phyloP scores from a whole-genome alignment of 2,329 filamentous ascomycete species.

The Alternaria sp. region DNA sequence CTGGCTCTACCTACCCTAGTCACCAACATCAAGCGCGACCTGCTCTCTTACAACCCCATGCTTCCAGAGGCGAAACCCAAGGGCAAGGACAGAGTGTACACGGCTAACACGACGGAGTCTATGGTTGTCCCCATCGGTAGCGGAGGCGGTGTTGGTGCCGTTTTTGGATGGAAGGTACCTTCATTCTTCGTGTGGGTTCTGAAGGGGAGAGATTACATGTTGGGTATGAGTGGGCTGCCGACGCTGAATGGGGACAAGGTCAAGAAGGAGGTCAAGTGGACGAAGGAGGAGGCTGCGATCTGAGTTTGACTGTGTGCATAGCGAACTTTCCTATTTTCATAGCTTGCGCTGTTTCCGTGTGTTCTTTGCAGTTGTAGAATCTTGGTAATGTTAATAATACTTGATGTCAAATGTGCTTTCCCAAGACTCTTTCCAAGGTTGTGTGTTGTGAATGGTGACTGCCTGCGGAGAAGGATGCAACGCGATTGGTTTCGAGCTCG shows the following conservation, averaged over 20 bases:
- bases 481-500: slow-evolving; percentile 16
- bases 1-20: slow-evolving; percentile 49
- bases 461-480: slow-evolving; percentile 13
- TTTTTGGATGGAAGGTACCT: slow-evolving; percentile 49
- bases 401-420: not conserved
- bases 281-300: slow-evolving; percentile 29
- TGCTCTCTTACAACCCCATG: slow-evolving; percentile 41
- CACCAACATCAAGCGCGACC: slow-evolving; percentile 56
- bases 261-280: slow-evolving; percentile 36
- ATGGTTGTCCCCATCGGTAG: slow-evolving; percentile 43
- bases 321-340: not conserved
- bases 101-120: slow-evolving; percentile 26
- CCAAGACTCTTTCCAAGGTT: not conserved
- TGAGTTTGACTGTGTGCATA: not conserved
- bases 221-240: slow-evolving; percentile 22
- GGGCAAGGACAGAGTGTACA: slow-evolving; percentile 36
- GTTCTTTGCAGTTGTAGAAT: not conserved
- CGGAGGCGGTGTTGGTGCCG: slow-evolving; percentile 41
- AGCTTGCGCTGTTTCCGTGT: not conserved
- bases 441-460: not conserved
- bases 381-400: not conserved
- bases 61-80: slow-evolving; percentile 26
- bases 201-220: slow-evolving; percentile 52
- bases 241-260: slow-evolving; percentile 24
- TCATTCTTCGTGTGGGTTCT: slow-evolving; percentile 48